Evolutionary conservation across 2,329 filamentous ascomycete genomes (phyloP).

Genomic region (Phyllosticta capitalensis): DNA sequence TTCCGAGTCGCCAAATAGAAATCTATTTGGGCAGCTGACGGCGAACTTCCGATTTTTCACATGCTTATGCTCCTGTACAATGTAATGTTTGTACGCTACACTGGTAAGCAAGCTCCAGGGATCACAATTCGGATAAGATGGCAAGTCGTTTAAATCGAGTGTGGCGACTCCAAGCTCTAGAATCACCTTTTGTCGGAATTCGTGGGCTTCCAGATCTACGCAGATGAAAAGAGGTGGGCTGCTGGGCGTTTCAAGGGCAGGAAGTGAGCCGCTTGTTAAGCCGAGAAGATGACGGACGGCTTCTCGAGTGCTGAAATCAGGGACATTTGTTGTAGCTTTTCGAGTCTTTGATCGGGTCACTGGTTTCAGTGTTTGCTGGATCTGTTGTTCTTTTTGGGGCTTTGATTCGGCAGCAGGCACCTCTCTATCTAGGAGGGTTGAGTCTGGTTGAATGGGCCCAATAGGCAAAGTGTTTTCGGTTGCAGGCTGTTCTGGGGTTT

Average conservation of each 20-base stretch:
- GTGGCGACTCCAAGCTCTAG: constrained; percentile 82
- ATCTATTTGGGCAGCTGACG: constrained; percentile 60
- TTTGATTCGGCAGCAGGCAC: too few species aligned
- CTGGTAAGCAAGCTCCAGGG: constrained; percentile 57
- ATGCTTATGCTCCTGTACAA: constrained; percentile 58
- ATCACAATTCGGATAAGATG: constrained; percentile 46
- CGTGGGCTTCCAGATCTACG: constrained; percentile 76
- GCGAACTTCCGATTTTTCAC: constrained; percentile 61
- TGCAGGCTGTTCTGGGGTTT: too few species aligned
- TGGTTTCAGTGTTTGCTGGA: not conserved
- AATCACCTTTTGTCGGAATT: constrained; percentile 53
- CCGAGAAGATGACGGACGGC: not conserved
- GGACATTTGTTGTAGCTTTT: not conserved
- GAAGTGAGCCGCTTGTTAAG: not conserved
- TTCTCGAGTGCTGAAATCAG: not conserved
- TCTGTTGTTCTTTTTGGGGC: not conserved
- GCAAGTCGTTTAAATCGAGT: constrained; percentile 59
- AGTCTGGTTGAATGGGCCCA: too few species aligned
- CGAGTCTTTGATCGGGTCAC: too few species aligned
- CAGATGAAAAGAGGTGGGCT: constrained; percentile 51
- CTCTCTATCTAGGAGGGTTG: too few species aligned
- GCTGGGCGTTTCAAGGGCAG: not conserved
- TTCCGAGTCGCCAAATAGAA: constrained; percentile 61
- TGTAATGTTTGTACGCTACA: constrained; percentile 65
- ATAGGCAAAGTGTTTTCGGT: too few species aligned